These are phyloP conservation scores for Taphrina wiesneri DNA, from an alignment of 1,139 yeast genomes.

Conservation along the genomic window DNA sequence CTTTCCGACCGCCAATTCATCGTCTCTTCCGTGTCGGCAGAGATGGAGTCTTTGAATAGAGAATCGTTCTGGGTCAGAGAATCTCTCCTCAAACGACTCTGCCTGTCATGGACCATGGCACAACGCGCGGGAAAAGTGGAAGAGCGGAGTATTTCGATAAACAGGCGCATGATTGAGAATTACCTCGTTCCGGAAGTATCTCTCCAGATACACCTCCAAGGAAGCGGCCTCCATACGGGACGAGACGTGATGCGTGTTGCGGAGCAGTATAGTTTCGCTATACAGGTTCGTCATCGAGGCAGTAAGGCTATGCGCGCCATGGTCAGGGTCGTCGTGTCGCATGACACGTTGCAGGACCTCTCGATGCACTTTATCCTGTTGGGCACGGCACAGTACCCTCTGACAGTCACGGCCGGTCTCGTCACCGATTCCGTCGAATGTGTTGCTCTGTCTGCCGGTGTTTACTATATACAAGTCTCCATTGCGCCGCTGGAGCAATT, in stretches of 20 bases:
- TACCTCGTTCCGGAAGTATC: background rate
- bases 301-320: background rate
- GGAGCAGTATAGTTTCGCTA: background rate
- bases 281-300: background rate
- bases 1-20: slow-evolving; percentile 71
- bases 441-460: background rate
- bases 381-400: slow-evolving; percentile 5
- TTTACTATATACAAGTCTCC: background rate
- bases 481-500: background rate
- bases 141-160: background rate
- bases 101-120: slow-evolving; percentile 61
- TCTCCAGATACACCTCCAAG: background rate
- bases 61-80: slow-evolving; percentile 81
- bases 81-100: slow-evolving; percentile 57
- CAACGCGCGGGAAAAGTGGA: background rate
- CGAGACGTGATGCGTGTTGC: background rate
- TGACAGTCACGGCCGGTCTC: background rate
- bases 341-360: background rate
- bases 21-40: slow-evolving; percentile 50
- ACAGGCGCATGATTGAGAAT: slow-evolving; percentile 16
- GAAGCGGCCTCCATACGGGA: background rate
- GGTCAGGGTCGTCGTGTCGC: background rate
- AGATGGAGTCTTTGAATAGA: slow-evolving; percentile 49
- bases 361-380: background rate
- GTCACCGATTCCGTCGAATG: background rate